A percentile compares a stretch with the other conserved stretches of the same genome.
Evolutionary conservation across 352 stramenopile species (phyloP).

Genomic region (Stramenopiles sp.): DNA sequence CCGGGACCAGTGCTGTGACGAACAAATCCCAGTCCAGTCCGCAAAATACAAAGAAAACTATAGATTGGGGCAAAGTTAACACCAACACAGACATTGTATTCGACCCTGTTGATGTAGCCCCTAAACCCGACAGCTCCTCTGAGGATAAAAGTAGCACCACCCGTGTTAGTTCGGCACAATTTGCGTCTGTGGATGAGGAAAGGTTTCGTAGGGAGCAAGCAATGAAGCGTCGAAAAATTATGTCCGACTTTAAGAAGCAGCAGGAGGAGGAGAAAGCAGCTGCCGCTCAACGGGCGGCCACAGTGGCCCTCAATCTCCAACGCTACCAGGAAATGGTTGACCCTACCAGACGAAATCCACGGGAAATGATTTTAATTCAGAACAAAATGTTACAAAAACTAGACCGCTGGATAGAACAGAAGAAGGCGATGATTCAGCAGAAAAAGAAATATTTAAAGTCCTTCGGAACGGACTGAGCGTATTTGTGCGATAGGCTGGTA

Average conservation of each 20-base stretch:
- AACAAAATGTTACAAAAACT: background rate
- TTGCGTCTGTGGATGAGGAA: background rate
- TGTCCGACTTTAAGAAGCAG: background rate
- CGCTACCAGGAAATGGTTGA: background rate
- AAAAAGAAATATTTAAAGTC: background rate
- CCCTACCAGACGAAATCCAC: background rate
- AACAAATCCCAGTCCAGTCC: no score
- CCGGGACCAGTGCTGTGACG: background rate
- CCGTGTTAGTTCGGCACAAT: background rate
- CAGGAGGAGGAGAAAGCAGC: background rate
- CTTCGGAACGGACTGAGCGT: background rate
- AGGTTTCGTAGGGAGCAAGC: background rate
- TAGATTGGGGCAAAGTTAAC: conserved; percentile 1
- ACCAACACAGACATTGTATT: background rate
- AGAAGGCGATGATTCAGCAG: background rate
- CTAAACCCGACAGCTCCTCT: background rate
- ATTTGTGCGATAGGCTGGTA: background rate
- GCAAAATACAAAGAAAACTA: background rate
- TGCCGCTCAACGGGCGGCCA: background rate
- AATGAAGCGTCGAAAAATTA: background rate
- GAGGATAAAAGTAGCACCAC: background rate
- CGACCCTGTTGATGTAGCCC: background rate
- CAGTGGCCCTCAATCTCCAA: background rate
- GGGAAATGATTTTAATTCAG: background rate
- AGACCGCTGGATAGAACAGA: background rate